Conservation (phyloP, 78 protist species). For the Chrysochromulina parva region DNA sequence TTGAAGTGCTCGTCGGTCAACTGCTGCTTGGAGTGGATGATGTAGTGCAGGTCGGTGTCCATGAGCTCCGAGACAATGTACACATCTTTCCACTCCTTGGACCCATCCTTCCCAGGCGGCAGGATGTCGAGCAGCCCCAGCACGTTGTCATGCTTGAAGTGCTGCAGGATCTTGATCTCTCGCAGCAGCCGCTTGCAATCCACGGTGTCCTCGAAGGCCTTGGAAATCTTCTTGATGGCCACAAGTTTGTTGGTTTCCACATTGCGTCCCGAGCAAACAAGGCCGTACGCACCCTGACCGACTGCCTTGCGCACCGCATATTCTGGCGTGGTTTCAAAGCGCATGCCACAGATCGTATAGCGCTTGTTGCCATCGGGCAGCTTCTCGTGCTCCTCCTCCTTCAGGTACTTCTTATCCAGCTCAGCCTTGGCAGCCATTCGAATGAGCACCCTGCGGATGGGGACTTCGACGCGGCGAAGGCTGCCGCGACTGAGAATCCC, state of each 20-base stretch:
- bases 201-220: slow-evolving; percentile 81
- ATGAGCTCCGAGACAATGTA: slow-evolving; percentile 80
- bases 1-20: slow-evolving; percentile 91
- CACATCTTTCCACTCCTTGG: slow-evolving; percentile 6
- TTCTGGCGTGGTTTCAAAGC: not conserved
- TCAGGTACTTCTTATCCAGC: not conserved
- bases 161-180: slow-evolving; percentile 85
- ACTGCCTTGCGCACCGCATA: slow-evolving; percentile 32
- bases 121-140: slow-evolving; percentile 42
- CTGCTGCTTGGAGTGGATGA: slow-evolving; percentile 77
- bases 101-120: not conserved
- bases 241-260: slow-evolving; percentile 42
- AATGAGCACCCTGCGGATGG: too few species aligned
- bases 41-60: slow-evolving; percentile 95
- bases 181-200: slow-evolving; percentile 93
- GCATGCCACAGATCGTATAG: not conserved
- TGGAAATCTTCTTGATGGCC: slow-evolving; percentile 92
- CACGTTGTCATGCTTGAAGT: slow-evolving; percentile 77
- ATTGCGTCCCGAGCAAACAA: not conserved
- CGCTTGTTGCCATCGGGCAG: not conserved
- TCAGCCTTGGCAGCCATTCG: too few species aligned
- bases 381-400: not conserved
- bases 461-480: too few species aligned
- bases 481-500: too few species aligned
- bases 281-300: slow-evolving; percentile 36